Evolutionary conservation across 495 filamentous ascomycete genomes (phyloP).

Genomic region (Daldinia concentrica): DNA sequence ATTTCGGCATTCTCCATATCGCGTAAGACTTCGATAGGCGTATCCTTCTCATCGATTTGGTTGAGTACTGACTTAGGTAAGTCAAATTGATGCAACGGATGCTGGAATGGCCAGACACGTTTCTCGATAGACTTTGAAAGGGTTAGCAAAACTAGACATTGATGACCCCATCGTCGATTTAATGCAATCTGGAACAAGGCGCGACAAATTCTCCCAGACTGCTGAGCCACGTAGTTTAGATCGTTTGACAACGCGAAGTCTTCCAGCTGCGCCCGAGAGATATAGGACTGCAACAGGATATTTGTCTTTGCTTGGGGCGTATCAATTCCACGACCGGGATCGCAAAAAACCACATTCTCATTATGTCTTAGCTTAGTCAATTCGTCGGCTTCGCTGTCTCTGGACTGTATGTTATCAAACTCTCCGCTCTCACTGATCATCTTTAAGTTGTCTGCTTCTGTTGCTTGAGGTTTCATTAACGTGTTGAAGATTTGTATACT

Average conservation of each 20-base stretch:
- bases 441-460: conserved; percentile 87
- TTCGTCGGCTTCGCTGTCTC: conserved; percentile 87
- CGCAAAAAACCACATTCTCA: conserved; percentile 72
- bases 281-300: conserved; percentile 91
- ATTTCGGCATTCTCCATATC: conserved; percentile 95
- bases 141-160: conserved; percentile 87
- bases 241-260: conserved; percentile 95
- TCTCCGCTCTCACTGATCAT: conserved; percentile 98
- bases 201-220: conserved; percentile 91
- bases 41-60: conserved; percentile 80
- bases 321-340: conserved; percentile 78
- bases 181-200: conserved; percentile 97
- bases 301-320: conserved; percentile 92
- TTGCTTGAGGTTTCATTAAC: conserved; percentile 81
- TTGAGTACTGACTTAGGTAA: conserved; percentile 82
- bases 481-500: conserved; percentile 96
- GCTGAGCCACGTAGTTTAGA: conserved; percentile 93
- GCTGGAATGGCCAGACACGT: conserved; percentile 91
- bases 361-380: conserved; percentile 72
- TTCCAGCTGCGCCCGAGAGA: conserved; percentile 85
- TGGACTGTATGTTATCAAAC: conserved; percentile 94
- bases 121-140: conserved; percentile 97
- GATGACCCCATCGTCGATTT: conserved; percentile 92
- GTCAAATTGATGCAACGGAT: conserved; percentile 95
- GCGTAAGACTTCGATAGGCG: conserved; percentile 79